phyloP scores from a whole-genome alignment of 306 rosid species.

The Glycine soja region DNA sequence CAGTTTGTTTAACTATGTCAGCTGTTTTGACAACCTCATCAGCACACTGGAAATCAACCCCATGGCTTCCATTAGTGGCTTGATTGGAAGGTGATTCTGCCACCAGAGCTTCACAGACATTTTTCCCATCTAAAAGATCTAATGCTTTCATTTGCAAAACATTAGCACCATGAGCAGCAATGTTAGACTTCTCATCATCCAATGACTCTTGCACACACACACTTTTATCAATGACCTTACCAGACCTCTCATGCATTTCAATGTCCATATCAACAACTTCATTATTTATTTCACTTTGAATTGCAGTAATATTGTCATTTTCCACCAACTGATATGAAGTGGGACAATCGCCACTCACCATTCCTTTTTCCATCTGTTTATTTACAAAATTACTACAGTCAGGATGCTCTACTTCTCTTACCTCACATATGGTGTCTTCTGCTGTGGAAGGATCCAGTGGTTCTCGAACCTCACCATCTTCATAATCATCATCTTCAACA shows the following conservation, averaged over 20 bases:
- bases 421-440: conserved; percentile 57
- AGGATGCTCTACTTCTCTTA: conserved; percentile 60
- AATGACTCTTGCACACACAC: conserved; percentile 47
- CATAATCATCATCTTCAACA: conserved; percentile 76
- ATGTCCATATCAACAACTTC: conserved; percentile 46
- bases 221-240: conserved; percentile 44
- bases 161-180: conserved; percentile 43
- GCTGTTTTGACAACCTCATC: conserved; percentile 55
- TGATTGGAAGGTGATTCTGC: conserved; percentile 46
- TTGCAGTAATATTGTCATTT: conserved; percentile 44
- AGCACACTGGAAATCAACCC: conserved; percentile 47
- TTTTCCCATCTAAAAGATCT: conserved; percentile 47
- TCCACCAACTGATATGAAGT: conserved; percentile 49
- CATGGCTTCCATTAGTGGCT: conserved; percentile 49
- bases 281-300: conserved; percentile 49
- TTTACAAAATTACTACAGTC: conserved; percentile 49
- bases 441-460: conserved; percentile 50
- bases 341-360: conserved; percentile 43
- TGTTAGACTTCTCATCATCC: conserved; percentile 49
- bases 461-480: conserved; percentile 90
- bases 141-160: conserved; percentile 40
- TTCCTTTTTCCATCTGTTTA: conserved; percentile 52
- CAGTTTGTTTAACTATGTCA: conserved; percentile 51
- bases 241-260: conserved; percentile 51
- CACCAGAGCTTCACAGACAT: conserved; percentile 43